A percentile compares a stretch with the other conserved stretches of the same genome.
phyloP scores from a whole-genome alignment of 2,329 filamentous ascomycete species.

The Neocatenulostroma microsporum region DNA sequence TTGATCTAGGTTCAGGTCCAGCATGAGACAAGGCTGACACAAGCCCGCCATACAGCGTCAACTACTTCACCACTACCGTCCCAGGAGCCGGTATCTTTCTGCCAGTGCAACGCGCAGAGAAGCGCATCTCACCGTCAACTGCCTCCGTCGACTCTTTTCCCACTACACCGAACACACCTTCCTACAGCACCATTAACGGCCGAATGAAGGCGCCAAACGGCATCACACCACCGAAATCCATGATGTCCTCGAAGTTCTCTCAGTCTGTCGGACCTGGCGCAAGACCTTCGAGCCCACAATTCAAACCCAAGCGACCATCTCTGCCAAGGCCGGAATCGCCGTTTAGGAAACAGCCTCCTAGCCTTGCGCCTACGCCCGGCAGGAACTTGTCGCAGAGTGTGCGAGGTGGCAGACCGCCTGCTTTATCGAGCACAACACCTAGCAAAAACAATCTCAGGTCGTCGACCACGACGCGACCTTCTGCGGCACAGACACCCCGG shows the following conservation, averaged over 20 bases:
- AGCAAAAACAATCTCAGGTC: slow-evolving; percentile 22
- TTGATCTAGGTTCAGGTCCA: too few species aligned
- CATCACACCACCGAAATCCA: slow-evolving; percentile 48
- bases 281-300: slow-evolving; percentile 61
- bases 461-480: slow-evolving; percentile 48
- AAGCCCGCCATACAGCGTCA: slow-evolving; percentile 42
- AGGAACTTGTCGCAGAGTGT: slow-evolving; percentile 50
- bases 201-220: slow-evolving; percentile 13
- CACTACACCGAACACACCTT: slow-evolving; percentile 61
- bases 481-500: slow-evolving; percentile 33
- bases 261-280: slow-evolving; percentile 71
- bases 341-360: slow-evolving; percentile 55
- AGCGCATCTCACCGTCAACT: slow-evolving; percentile 50
- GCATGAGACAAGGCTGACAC: too few species aligned
- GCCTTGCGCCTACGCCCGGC: slow-evolving; percentile 48
- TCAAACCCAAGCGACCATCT: slow-evolving; percentile 66
- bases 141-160: slow-evolving; percentile 50
- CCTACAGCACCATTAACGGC: slow-evolving; percentile 44
- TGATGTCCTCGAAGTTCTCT: slow-evolving; percentile 65
- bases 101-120: slow-evolving; percentile 71
- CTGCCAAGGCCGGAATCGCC: slow-evolving; percentile 86
- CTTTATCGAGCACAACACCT: slow-evolving; percentile 14
- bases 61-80: slow-evolving; percentile 72
- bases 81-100: slow-evolving; percentile 89
- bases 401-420: slow-evolving; percentile 42